These are phyloP conservation scores for Talaromyces sp. DNA, from an alignment of 2,329 filamentous ascomycete genomes.

Conservation along the genomic window DNA sequence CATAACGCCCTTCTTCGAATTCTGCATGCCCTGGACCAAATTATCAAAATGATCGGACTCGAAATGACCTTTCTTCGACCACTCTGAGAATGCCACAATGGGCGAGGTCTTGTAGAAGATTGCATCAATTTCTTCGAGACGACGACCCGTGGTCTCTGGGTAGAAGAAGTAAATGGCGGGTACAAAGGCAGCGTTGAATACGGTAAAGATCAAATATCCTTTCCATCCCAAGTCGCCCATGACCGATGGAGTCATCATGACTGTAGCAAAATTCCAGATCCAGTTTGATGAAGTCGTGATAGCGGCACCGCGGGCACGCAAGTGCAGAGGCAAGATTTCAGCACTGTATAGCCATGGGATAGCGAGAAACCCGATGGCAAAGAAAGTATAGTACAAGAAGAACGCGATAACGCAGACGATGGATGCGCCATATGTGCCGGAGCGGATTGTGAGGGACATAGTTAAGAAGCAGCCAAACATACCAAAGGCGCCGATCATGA, in stretches of 20 bases:
- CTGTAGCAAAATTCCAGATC: slow-evolving; percentile 23
- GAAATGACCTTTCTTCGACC: slow-evolving; percentile 14
- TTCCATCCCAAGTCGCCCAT: slow-evolving; percentile 22
- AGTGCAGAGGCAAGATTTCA: slow-evolving; percentile 19
- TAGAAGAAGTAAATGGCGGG: slow-evolving; percentile 25
- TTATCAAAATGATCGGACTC: slow-evolving; percentile 19
- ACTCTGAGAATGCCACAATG: slow-evolving; percentile 17
- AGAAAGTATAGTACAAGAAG: slow-evolving; percentile 20
- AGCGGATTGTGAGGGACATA: slow-evolving; percentile 17
- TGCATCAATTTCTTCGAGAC: slow-evolving; percentile 25
- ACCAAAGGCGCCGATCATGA: slow-evolving; percentile 20
- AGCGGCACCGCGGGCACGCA: slow-evolving; percentile 21
- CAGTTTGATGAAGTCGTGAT: slow-evolving; percentile 22
- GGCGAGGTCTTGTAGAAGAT: slow-evolving; percentile 21
- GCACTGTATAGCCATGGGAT: slow-evolving; percentile 19
- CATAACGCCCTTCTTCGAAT: slow-evolving; percentile 1
- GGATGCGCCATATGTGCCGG: slow-evolving; percentile 16
- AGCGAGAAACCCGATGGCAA: slow-evolving; percentile 17
- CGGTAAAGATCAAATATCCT: slow-evolving; percentile 23
- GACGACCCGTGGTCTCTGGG: slow-evolving; percentile 23
- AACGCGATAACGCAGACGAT: slow-evolving; percentile 18
- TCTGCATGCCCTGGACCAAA: slow-evolving; percentile 4
- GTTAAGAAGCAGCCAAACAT: slow-evolving; percentile 18
- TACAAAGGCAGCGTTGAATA: slow-evolving; percentile 26
- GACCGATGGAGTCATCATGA: slow-evolving; percentile 23